A percentile compares a stretch with the other conserved stretches of the same genome.
These are phyloP conservation scores for Russula virescens DNA, from an alignment of 768 basidiomycete species.

Conservation along the genomic window DNA sequence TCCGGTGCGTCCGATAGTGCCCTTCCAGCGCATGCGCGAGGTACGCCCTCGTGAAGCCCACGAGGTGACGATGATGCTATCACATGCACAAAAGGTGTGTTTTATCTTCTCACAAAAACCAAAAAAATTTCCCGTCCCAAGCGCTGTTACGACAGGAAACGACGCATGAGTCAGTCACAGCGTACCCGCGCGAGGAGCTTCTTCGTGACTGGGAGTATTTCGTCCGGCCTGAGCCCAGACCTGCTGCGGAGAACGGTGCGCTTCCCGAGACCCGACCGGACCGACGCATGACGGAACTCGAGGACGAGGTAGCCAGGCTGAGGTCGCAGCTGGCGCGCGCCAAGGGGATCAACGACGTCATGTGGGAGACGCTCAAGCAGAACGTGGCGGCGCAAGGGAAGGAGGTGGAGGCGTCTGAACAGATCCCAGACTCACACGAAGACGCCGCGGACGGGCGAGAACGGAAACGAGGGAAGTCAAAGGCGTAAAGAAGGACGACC, in stretches of 20 bases:
- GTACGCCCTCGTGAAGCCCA: slow-evolving; percentile 59
- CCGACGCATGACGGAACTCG: slow-evolving; percentile 55
- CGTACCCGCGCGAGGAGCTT: slow-evolving; percentile 50
- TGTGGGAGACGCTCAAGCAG: slow-evolving; percentile 87
- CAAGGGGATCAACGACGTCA: slow-evolving; percentile 86
- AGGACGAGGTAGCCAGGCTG: slow-evolving; percentile 62
- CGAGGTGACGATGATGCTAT: slow-evolving; percentile 61
- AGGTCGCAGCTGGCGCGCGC: slow-evolving; percentile 73
- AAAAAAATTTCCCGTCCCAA: neutral
- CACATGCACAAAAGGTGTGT: slow-evolving; percentile 41
- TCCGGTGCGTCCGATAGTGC: slow-evolving; percentile 57
- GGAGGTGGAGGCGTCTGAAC: slow-evolving; percentile 19
- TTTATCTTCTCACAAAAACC: neutral
- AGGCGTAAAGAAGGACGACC: slow-evolving; percentile 1
- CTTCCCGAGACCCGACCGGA: slow-evolving; percentile 39
- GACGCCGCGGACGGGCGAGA: slow-evolving; percentile 6
- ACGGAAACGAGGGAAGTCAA: slow-evolving; percentile 23
- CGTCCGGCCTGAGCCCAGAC: slow-evolving; percentile 38
- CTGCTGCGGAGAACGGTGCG: slow-evolving; percentile 28
- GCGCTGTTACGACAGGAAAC: slow-evolving; percentile 19
- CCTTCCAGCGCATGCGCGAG: slow-evolving; percentile 73
- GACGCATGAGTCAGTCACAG: slow-evolving; percentile 26
- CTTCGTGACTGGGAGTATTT: slow-evolving; percentile 64
- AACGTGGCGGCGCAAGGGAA: slow-evolving; percentile 42
- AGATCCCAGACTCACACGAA: slow-evolving; percentile 12